Conservation (phyloP, 805 yeast genomes). For the Blastobotrys americana region DNA sequence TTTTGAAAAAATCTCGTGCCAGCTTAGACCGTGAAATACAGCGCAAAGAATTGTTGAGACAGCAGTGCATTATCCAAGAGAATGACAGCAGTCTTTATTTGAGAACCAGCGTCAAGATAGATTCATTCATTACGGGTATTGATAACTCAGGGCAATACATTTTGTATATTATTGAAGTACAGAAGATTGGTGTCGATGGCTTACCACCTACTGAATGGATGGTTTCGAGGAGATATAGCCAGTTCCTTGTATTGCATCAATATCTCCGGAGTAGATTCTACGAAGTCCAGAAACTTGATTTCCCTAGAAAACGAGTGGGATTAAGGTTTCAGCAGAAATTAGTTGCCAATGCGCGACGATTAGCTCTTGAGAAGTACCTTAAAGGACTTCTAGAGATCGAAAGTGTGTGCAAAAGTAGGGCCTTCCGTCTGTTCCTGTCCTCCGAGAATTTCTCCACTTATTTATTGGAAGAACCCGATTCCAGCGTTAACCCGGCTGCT, state of each 20-base stretch:
- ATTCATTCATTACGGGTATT: slow-evolving; percentile 41
- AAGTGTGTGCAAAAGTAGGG: slow-evolving; percentile 64
- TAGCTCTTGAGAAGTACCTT: slow-evolving; percentile 56
- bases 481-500: no score
- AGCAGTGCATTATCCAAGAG: slow-evolving; percentile 77
- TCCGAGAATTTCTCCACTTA: slow-evolving; percentile 48
- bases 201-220: slow-evolving; percentile 65
- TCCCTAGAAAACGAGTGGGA: slow-evolving; percentile 53
- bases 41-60: slow-evolving; percentile 63
- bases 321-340: slow-evolving; percentile 58
- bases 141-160: slow-evolving; percentile 56
- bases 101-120: slow-evolving; percentile 30
- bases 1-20: slow-evolving; percentile 58
- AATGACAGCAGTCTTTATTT: slow-evolving; percentile 70
- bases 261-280: slow-evolving; percentile 51
- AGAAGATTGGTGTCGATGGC: slow-evolving; percentile 38
- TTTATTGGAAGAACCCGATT: slow-evolving; percentile 4
- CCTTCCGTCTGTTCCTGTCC: slow-evolving; percentile 70
- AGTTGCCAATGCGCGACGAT: slow-evolving; percentile 56
- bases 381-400: slow-evolving; percentile 50
- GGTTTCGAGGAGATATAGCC: slow-evolving; percentile 82
- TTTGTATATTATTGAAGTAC: slow-evolving; percentile 71
- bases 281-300: slow-evolving; percentile 41
- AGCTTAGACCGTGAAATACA: slow-evolving; percentile 68
- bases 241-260: slow-evolving; percentile 65